phyloP scores from a whole-genome alignment of 1,284 basidiomycete species.

The Sanghuangporus baumii region DNA sequence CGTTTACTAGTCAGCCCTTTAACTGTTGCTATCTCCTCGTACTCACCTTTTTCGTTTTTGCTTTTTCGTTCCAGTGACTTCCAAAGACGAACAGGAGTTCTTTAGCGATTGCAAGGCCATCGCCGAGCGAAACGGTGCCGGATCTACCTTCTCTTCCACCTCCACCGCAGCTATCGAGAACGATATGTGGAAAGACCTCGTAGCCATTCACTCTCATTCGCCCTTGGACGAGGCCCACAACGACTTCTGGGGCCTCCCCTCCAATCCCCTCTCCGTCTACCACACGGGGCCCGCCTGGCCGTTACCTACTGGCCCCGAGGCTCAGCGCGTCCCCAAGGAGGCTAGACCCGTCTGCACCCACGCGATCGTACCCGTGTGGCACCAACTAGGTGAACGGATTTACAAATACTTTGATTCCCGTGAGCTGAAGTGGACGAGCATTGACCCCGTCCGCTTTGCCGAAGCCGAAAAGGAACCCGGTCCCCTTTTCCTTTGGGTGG shows the following conservation, averaged over 20 bases:
- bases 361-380: neutral
- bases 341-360: slow-evolving; percentile 22
- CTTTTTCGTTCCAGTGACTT: too few relatives aligned
- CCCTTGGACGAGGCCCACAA: slow-evolving; percentile 19
- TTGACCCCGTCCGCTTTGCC: slow-evolving; percentile 1
- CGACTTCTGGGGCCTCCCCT: slow-evolving; percentile 23
- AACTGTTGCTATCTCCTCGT: too few relatives aligned
- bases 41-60: too few relatives aligned
- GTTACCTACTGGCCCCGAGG: slow-evolving; percentile 22
- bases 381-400: neutral
- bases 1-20: too few relatives aligned
- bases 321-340: slow-evolving; percentile 23
- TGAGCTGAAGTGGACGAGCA: slow-evolving; percentile 4
- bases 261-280: slow-evolving; percentile 20
- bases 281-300: slow-evolving; percentile 22
- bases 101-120: too few relatives aligned
- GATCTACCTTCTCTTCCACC: too few relatives aligned
- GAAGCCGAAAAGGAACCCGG: slow-evolving; percentile 23
- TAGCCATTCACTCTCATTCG: neutral
- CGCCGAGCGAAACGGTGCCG: too few relatives aligned
- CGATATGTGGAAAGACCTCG: too few relatives aligned
- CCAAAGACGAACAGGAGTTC: too few relatives aligned
- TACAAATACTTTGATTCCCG: neutral
- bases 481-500: slow-evolving; percentile 38
- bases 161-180: too few relatives aligned